Percentiles rank a stretch among this genome's conserved stretches.
phyloP scores from a whole-genome alignment of 2,329 filamentous ascomycete genomes.

The Ascocoryne sarcoides region DNA sequence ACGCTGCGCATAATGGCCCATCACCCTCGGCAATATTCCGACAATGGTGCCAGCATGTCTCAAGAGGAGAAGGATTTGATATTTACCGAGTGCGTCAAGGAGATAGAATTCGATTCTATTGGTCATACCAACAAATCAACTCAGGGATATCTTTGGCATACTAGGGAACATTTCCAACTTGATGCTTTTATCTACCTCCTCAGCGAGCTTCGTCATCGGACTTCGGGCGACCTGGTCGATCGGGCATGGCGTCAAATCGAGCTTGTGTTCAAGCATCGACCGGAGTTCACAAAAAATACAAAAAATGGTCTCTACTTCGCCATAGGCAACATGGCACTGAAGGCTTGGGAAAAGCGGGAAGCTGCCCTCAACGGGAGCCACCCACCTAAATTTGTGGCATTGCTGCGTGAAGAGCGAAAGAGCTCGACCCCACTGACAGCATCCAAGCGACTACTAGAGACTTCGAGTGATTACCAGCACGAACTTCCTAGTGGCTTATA shows the following conservation, averaged over 20 bases:
- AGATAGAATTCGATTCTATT: constrained; percentile 29
- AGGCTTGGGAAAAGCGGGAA: constrained; percentile 26
- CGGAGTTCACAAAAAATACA: constrained; percentile 22
- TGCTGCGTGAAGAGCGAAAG: constrained; percentile 19
- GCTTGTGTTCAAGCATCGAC: constrained; percentile 24
- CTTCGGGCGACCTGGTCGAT: constrained; percentile 23
- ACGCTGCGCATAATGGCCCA: constrained; percentile 28
- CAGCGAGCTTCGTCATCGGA: constrained; percentile 27
- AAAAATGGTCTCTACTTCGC: constrained; percentile 23
- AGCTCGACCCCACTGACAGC: constrained; percentile 5
- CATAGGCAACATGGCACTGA: constrained; percentile 24
- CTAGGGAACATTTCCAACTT: constrained; percentile 29
- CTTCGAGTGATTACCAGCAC: not conserved
- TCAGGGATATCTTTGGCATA: constrained; percentile 29
- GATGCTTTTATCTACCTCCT: constrained; percentile 30
- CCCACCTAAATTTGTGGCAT: constrained; percentile 16
- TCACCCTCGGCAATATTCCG: constrained; percentile 25
- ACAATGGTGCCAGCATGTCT: constrained; percentile 25
- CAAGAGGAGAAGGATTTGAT: constrained; percentile 28
- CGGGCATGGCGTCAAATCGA: constrained; percentile 26
- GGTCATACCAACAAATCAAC: constrained; percentile 24
- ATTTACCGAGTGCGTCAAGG: constrained; percentile 30
- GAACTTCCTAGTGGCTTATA: not conserved
- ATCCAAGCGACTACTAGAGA: not conserved
- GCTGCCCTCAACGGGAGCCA: constrained; percentile 6